phyloP scores from a whole-genome alignment of 2,329 filamentous ascomycete genomes.

The Paecilomyces niveus region DNA sequence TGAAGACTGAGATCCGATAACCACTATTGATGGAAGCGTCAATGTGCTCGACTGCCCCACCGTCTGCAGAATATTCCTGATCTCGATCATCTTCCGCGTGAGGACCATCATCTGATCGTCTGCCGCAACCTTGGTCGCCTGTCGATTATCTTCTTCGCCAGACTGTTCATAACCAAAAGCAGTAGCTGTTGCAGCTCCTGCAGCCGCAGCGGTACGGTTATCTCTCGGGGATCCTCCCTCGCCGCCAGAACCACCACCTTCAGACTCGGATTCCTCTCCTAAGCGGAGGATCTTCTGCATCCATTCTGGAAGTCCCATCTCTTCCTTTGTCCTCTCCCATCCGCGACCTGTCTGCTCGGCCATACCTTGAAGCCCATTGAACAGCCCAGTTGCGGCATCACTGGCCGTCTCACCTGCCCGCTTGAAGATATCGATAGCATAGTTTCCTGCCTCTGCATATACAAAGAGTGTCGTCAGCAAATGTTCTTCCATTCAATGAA shows the following conservation, averaged over 20 bases:
- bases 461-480: conserved; percentile 1
- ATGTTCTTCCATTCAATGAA: not conserved
- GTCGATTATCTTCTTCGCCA: conserved; percentile 53
- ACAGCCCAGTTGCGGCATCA: conserved; percentile 60
- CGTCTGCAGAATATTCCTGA: conserved; percentile 80
- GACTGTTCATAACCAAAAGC: conserved; percentile 72
- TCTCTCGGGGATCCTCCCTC: conserved; percentile 48
- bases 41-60: conserved; percentile 87
- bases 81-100: conserved; percentile 99
- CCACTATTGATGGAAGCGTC: conserved; percentile 93
- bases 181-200: conserved; percentile 62
- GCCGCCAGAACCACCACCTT: conserved; percentile 34
- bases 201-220: conserved; percentile 48
- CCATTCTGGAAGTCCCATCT: conserved; percentile 68
- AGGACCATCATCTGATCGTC: conserved; percentile 99
- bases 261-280: conserved; percentile 53
- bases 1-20: conserved; percentile 96
- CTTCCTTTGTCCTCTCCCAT: conserved; percentile 77
- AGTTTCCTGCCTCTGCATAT: conserved; percentile 61
- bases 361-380: conserved; percentile 65
- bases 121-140: conserved; percentile 60
- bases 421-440: conserved; percentile 67
- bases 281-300: conserved; percentile 63
- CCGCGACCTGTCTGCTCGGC: conserved; percentile 72
- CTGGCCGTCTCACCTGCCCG: conserved; percentile 65